Base-by-base conservation (phyloP, 176 grass and related monocot species). In the Areca catechu region DNA sequence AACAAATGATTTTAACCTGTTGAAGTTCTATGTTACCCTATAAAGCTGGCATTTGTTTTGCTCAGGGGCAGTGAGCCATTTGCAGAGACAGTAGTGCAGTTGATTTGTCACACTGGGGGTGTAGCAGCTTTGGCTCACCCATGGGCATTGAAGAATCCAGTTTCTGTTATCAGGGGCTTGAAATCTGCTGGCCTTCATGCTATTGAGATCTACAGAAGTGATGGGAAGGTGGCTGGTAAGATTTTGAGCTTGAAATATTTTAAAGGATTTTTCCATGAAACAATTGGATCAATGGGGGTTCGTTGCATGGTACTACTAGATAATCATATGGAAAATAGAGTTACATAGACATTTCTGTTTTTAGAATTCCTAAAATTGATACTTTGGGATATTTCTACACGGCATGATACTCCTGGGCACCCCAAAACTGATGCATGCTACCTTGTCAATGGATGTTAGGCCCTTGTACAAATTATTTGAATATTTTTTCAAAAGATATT, bases 151-250 rank as follows among this genome's bases (percentile, higher is more conserved):
- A 98, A 98, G 75, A 85, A 93, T 49, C 94, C 79, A 5, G 48
- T 68, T 68, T 48, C 62, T 25, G 30, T 93, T 61, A 89, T 85
- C 58, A 89, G 81, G 66, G 65, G 81, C 21, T 82, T 98, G 56
- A 85, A 90, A 73, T 18, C 68, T 62, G 69, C 62, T 48, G 94
- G 94, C 60, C 94, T 98, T 80, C 64, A 93, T 85, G 83, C 73
- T 72, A 63, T 98, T 69, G 94, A 98, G 76, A 81, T 98, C 63
- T 98, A 93, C 61, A 89, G 84, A 77, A 92, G 84, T 70, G 94
- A 98, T 60, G 94, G 88, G 51, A 86, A 98, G 51, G 79, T 84
- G 75, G 66, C 85, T 57, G 88, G 94, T 98, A 71, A 3, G 16
- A 56, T 20, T 65, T 52, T 69, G 37, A 53, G 48, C 60, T 60